These are phyloP conservation scores for Taiozyma onychis DNA, from an alignment of 1,139 yeast genomes.

Conservation along the genomic window DNA sequence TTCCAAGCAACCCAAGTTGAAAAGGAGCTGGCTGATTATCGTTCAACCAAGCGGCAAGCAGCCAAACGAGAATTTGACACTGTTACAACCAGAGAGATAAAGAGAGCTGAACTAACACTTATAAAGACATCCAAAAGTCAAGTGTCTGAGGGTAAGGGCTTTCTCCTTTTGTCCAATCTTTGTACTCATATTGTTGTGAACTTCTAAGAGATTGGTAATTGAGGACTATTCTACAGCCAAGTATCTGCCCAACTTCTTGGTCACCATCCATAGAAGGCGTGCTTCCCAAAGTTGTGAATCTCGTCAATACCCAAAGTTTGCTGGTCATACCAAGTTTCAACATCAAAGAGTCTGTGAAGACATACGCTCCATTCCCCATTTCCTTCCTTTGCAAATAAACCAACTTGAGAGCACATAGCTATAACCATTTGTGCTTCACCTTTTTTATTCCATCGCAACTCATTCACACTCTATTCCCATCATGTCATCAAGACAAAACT, in stretches of 20 bases:
- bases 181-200: background rate
- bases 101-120: background rate
- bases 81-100: background rate
- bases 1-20: background rate
- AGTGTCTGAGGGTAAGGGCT: background rate
- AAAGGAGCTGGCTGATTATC: background rate
- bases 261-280: background rate
- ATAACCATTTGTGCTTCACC: background rate
- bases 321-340: background rate
- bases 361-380: background rate
- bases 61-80: background rate
- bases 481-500: background rate
- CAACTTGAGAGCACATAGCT: background rate
- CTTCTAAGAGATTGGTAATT: background rate
- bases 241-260: background rate
- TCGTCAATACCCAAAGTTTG: background rate
- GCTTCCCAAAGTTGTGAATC: background rate
- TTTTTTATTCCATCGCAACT: background rate
- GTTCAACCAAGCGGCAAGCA: background rate
- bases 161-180: background rate
- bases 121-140: background rate
- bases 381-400: background rate
- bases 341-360: background rate
- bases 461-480: background rate
- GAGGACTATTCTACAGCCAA: background rate